Conservation (phyloP, 2,329 filamentous ascomycete species). For the Volutella citrinella region DNA sequence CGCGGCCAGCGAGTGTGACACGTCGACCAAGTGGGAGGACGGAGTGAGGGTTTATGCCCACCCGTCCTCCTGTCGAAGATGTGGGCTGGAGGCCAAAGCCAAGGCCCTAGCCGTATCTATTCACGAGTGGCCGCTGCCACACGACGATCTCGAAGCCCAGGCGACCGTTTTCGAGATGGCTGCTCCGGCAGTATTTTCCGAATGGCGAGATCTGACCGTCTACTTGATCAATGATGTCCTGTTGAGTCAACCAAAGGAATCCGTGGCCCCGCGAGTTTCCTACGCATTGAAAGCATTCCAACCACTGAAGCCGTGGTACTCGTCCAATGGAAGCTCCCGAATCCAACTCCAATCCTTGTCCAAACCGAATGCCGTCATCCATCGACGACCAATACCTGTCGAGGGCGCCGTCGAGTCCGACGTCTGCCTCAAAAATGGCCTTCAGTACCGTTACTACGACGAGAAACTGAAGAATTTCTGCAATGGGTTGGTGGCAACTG, state of each 20-base stretch:
- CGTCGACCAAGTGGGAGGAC: too few relatives aligned
- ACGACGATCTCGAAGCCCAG: slow-evolving; percentile 30
- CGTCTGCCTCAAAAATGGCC: slow-evolving; percentile 22
- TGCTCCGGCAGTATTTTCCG: slow-evolving; percentile 36
- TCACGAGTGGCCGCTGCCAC: slow-evolving; percentile 57
- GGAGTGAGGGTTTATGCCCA: too few relatives aligned
- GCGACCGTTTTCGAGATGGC: slow-evolving; percentile 52
- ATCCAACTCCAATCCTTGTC: slow-evolving; percentile 17
- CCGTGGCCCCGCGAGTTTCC: neutral
- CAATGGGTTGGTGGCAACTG: neutral
- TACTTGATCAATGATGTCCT: slow-evolving; percentile 42
- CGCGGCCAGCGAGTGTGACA: slow-evolving; percentile 5
- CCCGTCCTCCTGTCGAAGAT: slow-evolving; percentile 33
- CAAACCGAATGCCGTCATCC: slow-evolving; percentile 15
- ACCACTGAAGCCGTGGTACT: slow-evolving; percentile 4
- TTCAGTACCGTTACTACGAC: slow-evolving; percentile 19
- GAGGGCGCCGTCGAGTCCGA: slow-evolving; percentile 5
- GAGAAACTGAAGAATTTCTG: neutral
- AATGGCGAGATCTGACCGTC: slow-evolving; percentile 48
- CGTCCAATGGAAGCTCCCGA: neutral
- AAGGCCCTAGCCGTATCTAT: too few relatives aligned
- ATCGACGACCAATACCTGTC: slow-evolving; percentile 7
- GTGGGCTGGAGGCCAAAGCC: slow-evolving; percentile 30
- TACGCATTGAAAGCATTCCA: slow-evolving; percentile 11
- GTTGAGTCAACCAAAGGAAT: neutral